Evolutionary conservation across 139 green algal species (phyloP).

Genomic region (Closterium sp.): DNA sequence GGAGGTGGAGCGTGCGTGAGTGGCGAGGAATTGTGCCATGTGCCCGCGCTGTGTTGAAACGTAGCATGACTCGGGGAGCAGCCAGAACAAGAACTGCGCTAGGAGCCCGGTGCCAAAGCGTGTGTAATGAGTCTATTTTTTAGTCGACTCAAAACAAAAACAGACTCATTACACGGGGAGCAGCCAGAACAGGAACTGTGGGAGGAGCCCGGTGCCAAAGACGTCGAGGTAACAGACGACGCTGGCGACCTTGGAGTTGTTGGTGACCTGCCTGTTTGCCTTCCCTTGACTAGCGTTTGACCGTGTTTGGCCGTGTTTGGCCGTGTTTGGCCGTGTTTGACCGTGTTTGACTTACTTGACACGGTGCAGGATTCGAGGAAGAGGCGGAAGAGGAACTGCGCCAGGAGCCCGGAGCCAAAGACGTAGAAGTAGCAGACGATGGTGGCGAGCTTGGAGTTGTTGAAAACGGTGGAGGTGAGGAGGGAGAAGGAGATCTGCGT

Average conservation of each 20-base stretch:
- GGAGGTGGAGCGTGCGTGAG: too few species aligned
- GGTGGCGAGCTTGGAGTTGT: not conserved
- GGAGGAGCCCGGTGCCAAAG: not conserved
- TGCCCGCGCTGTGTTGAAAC: too few species aligned
- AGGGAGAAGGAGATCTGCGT: conserved; percentile 82
- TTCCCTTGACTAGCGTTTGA: too few species aligned
- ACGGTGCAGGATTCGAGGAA: conserved; percentile 8
- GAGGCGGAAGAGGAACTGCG: too few species aligned
- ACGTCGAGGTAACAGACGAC: not conserved
- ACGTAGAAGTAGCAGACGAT: conserved; percentile 48
- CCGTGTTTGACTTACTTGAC: not conserved
- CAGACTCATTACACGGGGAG: too few species aligned
- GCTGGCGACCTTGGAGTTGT: not conserved
- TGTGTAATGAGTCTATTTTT: too few species aligned
- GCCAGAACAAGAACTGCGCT: too few species aligned
- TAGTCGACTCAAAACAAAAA: too few species aligned
- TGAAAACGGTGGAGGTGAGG: conserved; percentile 51
- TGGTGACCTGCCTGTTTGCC: not conserved
- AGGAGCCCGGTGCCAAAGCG: too few species aligned
- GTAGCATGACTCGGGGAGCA: too few species aligned
- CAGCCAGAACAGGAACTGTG: not conserved
- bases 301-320: too few species aligned
- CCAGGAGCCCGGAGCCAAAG: not conserved
- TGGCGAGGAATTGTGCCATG: too few species aligned
- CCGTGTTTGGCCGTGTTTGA: not conserved